phyloP scores from a whole-genome alignment of 2,329 filamentous ascomycete genomes.

The Colletotrichum limetticola region DNA sequence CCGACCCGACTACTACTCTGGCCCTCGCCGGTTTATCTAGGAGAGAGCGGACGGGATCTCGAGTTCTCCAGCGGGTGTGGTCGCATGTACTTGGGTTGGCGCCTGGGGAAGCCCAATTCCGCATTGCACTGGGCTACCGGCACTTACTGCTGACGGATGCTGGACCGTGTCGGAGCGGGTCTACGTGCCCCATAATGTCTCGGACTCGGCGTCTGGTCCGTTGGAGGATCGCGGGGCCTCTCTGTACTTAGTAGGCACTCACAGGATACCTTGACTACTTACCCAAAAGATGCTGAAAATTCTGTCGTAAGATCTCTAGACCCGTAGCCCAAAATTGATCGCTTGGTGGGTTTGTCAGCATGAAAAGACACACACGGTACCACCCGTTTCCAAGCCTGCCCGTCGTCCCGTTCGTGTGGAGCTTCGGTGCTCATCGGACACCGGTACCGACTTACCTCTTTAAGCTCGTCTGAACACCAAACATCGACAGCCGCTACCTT shows the following conservation, averaged over 20 bases:
- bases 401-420: neutral
- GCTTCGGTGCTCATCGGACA: neutral
- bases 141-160: neutral
- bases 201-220: neutral
- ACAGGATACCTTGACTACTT: neutral
- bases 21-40: conserved; percentile 33
- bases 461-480: neutral
- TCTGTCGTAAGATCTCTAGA: neutral
- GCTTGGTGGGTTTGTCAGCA: neutral
- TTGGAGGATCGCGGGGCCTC: neutral
- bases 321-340: neutral
- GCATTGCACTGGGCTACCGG: neutral
- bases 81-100: neutral
- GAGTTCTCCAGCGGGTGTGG: conserved; percentile 33
- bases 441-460: neutral
- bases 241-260: neutral
- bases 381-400: neutral
- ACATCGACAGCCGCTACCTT: neutral
- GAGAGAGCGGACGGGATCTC: conserved; percentile 35
- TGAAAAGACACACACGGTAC: neutral
- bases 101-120: neutral
- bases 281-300: neutral
- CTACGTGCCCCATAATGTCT: neutral
- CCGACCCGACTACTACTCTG: conserved; percentile 34
- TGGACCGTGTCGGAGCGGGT: neutral